Conservation (phyloP, 1,284 basidiomycete species). For the Ceratobasidium sp. region DNA sequence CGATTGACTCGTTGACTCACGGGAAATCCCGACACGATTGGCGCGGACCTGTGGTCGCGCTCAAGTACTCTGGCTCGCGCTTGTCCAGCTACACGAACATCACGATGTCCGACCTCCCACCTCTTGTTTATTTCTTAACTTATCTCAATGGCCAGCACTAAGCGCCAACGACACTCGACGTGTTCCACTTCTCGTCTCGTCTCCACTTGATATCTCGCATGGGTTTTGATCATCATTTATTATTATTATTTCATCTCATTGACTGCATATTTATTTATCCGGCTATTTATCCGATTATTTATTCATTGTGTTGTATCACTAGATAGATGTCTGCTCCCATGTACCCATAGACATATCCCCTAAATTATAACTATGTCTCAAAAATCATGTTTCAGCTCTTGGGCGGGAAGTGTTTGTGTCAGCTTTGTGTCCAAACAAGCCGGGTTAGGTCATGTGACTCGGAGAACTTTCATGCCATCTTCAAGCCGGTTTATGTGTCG, state of each 20-base stretch:
- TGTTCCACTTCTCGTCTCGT: not conserved
- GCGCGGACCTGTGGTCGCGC: constrained; percentile 59
- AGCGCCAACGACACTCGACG: constrained; percentile 6
- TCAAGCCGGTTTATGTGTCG: too few relatives aligned
- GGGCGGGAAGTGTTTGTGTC: too few relatives aligned
- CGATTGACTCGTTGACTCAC: constrained; percentile 38
- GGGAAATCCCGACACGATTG: constrained; percentile 40
- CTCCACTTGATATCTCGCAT: too few relatives aligned
- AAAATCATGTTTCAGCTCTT: too few relatives aligned
- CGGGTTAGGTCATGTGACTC: constrained; percentile 1
- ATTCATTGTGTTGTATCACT: constrained; percentile 10
- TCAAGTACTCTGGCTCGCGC: constrained; percentile 75
- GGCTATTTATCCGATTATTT: constrained; percentile 6
- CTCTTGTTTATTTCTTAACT: constrained; percentile 41
- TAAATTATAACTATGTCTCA: not conserved
- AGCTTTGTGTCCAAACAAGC: too few relatives aligned
- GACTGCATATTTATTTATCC: constrained; percentile 13
- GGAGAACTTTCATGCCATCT: too few relatives aligned
- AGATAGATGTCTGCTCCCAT: not conserved
- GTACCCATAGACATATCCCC: not conserved
- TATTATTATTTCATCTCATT: constrained; percentile 24
- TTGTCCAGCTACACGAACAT: constrained; percentile 41
- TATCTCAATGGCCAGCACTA: constrained; percentile 41
- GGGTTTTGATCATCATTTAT: constrained; percentile 10
- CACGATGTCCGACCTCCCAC: constrained; percentile 40